These are phyloP conservation scores for Adansonia madagascariensis DNA, from an alignment of 441 rosid species.

Conservation along the genomic window DNA sequence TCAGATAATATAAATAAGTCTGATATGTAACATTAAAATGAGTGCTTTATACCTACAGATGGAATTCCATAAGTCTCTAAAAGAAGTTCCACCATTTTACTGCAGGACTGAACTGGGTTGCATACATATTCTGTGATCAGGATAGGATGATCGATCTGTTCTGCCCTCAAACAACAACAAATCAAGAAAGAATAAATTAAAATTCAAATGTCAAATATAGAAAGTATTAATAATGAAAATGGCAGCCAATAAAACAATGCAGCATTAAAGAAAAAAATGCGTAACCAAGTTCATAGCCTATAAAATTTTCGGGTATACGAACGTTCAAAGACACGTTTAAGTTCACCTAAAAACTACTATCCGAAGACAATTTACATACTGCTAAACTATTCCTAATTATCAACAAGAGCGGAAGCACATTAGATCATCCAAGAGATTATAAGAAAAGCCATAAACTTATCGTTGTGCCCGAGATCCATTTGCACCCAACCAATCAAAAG, in stretches of 20 bases:
- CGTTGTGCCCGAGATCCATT: slow-evolving; percentile 65
- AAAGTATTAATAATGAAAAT: neutral
- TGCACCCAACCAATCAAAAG: slow-evolving; percentile 89
- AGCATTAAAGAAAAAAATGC: neutral
- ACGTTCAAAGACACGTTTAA: neutral
- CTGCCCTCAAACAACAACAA: slow-evolving; percentile 14
- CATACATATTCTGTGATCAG: slow-evolving; percentile 90
- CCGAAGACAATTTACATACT: neutral
- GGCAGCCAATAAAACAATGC: neutral
- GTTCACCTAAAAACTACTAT: slow-evolving; percentile 7
- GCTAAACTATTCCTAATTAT: neutral
- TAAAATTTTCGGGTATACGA: neutral
- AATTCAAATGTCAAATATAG: neutral
- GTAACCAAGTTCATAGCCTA: neutral
- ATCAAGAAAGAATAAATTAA: neutral
- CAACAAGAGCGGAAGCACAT: neutral
- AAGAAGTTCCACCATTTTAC: slow-evolving; percentile 96
- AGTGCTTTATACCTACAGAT: slow-evolving; percentile 63
- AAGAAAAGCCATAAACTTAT: slow-evolving; percentile 18
- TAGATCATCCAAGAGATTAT: slow-evolving; percentile 1
- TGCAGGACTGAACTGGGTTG: slow-evolving; percentile 89
- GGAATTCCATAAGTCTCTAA: slow-evolving; percentile 96
- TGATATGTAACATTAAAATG: neutral
- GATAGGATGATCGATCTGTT: slow-evolving; percentile 69
- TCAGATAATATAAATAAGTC: neutral